Conservation (phyloP, 352 stramenopile species). For the Phytopythium aichiense region DNA sequence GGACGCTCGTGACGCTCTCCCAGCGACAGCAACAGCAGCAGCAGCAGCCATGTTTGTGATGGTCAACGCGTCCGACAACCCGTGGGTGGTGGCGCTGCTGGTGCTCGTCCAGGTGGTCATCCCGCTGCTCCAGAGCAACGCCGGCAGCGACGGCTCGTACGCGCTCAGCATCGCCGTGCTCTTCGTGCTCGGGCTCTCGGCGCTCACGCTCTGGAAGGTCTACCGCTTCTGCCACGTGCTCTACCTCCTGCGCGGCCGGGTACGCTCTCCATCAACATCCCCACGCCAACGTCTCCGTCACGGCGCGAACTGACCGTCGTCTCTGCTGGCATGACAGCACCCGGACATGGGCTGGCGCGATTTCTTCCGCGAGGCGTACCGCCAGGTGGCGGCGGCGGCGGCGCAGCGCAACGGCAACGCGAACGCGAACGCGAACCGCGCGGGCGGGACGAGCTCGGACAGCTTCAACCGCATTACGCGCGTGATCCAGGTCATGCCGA, state of each 20-base stretch:
- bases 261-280: constrained; percentile 6
- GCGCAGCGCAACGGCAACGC: constrained; percentile 24
- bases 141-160: constrained; percentile 47
- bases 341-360: constrained; percentile 53
- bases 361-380: constrained; percentile 54
- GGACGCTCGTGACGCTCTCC: background rate
- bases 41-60: constrained; percentile 62
- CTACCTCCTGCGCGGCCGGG: constrained; percentile 33
- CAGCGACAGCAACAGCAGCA: background rate
- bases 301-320: background rate
- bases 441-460: constrained; percentile 32
- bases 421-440: constrained; percentile 27
- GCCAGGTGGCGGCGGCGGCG: constrained; percentile 30
- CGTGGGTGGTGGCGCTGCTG: constrained; percentile 73
- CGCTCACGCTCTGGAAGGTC: constrained; percentile 50
- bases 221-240: constrained; percentile 56
- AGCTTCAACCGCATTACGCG: constrained; percentile 69
- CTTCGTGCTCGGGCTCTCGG: constrained; percentile 48
- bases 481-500: constrained; percentile 79
- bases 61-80: constrained; percentile 74
- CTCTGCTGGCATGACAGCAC: constrained; percentile 14
- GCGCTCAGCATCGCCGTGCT: constrained; percentile 53
- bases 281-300: no score
- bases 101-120: constrained; percentile 78
- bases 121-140: constrained; percentile 68